Base-by-base conservation (phyloP, 2,329 filamentous ascomycete genomes). In the Fusarium sp. region DNA sequence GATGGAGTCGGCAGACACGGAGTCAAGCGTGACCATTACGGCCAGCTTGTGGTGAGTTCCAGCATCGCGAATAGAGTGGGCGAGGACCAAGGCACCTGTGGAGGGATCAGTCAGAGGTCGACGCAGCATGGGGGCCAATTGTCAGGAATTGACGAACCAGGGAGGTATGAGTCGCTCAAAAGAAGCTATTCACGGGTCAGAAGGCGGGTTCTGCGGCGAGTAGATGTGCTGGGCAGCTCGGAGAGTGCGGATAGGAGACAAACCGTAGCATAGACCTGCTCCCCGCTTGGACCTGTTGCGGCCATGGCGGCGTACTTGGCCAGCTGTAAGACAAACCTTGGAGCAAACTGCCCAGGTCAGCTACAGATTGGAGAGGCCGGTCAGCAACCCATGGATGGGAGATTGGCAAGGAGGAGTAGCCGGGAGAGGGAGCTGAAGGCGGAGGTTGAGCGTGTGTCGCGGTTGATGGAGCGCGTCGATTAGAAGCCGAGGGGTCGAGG, bases 21-120 rank as follows among this genome's bases (percentile, higher is more conserved):
- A 90, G 76, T 97, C 94, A 58, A 91, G 86, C 6, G 94, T 97
- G 78, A 97, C 89, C 74, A 98, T 85, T 74, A 92, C 92, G 65
- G 92, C 94, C 75, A 99, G 86, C 84, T 94, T 95, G 63, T 64
- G 65, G 72, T 86, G 90, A 39, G 95, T 94, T 61, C 94, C 94
- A 75, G 90, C 92, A 91, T 99, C 96, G 81, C 94, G 92, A 61
- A 99, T 85, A 36, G 96, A 98, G 84, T 98, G 95, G 66, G 94
- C 95, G 70, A 99, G 90, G 48, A 99, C 95, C 74, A 96, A 90
- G 65, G 95, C 95, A 80, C 96, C 95, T 97, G 73, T 30, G 28
- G 46, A 53, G 37, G 54, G 37, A 43, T 73, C 43, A 74, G 68
- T 47, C 15, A 28, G 28, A 36, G n/a, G 58, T 48, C 47, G 27